Evolutionary conservation across 129 eudicot species (phyloP).

Genomic region (Heracleum sosnowskyi): DNA sequence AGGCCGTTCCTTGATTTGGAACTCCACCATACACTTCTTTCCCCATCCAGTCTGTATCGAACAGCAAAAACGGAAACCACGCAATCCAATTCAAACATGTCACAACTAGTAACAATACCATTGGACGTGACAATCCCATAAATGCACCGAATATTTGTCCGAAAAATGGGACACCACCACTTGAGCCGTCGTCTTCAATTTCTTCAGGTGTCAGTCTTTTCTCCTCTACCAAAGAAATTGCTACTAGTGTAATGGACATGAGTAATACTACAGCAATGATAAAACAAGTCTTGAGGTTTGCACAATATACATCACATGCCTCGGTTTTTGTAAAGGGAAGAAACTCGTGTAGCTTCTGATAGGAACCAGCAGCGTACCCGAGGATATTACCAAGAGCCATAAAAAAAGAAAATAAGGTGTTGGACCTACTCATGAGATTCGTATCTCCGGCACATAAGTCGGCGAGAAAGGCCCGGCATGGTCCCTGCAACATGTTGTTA

Average conservation of each 20-base stretch:
- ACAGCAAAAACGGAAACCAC: constrained; percentile 60
- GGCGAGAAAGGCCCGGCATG: constrained; percentile 56
- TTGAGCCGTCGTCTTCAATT: background rate
- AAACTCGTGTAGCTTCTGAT: constrained; percentile 14
- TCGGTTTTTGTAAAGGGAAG: constrained; percentile 47
- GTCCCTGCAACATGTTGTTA: constrained; percentile 54
- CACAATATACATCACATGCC: constrained; percentile 64
- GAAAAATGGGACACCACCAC: background rate
- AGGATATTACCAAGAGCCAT: constrained; percentile 69
- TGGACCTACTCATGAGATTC: constrained; percentile 21
- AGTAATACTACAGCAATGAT: constrained; percentile 30
- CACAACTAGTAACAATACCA: constrained; percentile 46
- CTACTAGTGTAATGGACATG: constrained; percentile 14
- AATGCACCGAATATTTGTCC: constrained; percentile 31
- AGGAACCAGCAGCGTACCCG: constrained; percentile 60
- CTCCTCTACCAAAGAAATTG: constrained; percentile 24
- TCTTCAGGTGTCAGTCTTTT: constrained; percentile 12
- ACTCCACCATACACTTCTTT: constrained; percentile 69
- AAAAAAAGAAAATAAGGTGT: constrained; percentile 54
- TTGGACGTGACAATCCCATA: constrained; percentile 29
- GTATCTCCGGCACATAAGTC: constrained; percentile 34
- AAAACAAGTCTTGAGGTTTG: constrained; percentile 63
- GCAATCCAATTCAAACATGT: constrained; percentile 65
- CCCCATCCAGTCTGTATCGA: constrained; percentile 88
- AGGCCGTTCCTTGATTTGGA: constrained; percentile 23